Base-by-base conservation (phyloP, 768 basidiomycete species). In the Dendrothele bispora region DNA sequence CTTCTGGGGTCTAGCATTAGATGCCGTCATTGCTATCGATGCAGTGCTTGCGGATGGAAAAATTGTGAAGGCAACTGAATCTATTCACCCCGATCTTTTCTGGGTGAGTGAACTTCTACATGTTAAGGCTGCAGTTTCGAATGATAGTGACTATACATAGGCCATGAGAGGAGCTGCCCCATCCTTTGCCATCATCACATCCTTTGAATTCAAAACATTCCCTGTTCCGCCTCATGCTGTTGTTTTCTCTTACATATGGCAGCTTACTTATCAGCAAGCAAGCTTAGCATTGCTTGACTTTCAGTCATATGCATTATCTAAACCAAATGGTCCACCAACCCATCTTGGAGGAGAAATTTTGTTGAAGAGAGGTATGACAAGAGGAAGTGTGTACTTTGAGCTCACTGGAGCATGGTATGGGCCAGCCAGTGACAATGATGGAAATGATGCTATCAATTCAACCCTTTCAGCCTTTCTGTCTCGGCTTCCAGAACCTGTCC, bases 81-180 rank as follows among this genome's bases (percentile, higher is more conserved):
- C 40, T 27, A 49, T 48, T 52, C 57, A 56, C 56, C 49, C 52
- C 3, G 60, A 62, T 24, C 17, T 61, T 15, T 58, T 57, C 27
- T 60, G 58, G 59, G 65, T 58, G 25, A 20, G 55, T 40, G 18
- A 17, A 2, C 7, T 20, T 15, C 17, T 26, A 11, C 37, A 7
- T 34, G 18, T 38, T 18, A 12, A 15, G 20, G 5, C 11, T 22
- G 30, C 10, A 10, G 17, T 32, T 2, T 18, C 3, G 11, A 18
- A 25, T 42, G 4, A 29, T 24, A 22, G 4, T 21, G 37, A 2
- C 8, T 22, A 20, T 28, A 17, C 27, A 1, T 41, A 61, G 65
- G 64, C 58, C 1, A 40, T 66, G 3, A 54, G 61, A 18, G 64
- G 66, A 4, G 61, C 62, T 4, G 61, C 58, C 2, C 50, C 64